Evolutionary conservation across 495 filamentous ascomycete species (phyloP).

Genomic region (Cairneyella variabilis): DNA sequence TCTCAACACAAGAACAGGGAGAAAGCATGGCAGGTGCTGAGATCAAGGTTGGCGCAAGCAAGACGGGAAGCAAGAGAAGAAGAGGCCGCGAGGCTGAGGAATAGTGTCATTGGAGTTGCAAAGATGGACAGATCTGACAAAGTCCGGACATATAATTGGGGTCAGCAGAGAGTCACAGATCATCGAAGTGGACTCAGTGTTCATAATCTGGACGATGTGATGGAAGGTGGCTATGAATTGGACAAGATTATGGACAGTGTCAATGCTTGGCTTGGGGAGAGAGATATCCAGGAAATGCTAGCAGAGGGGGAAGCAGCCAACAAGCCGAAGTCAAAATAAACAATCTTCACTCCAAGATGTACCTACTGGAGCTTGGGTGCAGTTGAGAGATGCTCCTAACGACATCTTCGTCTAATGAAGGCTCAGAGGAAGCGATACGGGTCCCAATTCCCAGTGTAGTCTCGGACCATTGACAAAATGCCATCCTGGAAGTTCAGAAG

Average conservation of each 20-base stretch:
- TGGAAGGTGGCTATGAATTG: conserved; percentile 66
- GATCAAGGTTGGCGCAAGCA: conserved; percentile 76
- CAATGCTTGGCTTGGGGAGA: conserved; percentile 70
- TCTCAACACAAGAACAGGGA: conserved; percentile 88
- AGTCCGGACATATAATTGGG: conserved; percentile 92
- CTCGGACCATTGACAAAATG: no score
- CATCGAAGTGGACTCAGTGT: conserved; percentile 81
- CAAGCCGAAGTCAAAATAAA: conserved; percentile 12
- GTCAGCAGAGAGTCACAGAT: conserved; percentile 90
- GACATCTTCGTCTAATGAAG: no score
- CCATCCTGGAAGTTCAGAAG: no score
- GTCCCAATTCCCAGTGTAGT: no score
- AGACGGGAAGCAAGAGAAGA: conserved; percentile 83
- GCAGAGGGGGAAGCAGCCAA: conserved; percentile 39
- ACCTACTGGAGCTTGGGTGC: no score
- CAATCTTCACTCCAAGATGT: no score
- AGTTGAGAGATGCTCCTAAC: no score
- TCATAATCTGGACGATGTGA: conserved; percentile 76
- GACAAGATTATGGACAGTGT: conserved; percentile 80
- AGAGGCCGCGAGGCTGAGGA: conserved; percentile 64
- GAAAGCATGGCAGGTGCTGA: conserved; percentile 79
- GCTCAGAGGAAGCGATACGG: no score
- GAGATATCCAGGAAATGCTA: conserved; percentile 67
- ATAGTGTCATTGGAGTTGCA: conserved; percentile 72
- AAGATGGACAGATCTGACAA: conserved; percentile 89